These are phyloP conservation scores for Taphrina wiesneri DNA, from an alignment of 1,139 yeast genomes.

Conservation along the genomic window DNA sequence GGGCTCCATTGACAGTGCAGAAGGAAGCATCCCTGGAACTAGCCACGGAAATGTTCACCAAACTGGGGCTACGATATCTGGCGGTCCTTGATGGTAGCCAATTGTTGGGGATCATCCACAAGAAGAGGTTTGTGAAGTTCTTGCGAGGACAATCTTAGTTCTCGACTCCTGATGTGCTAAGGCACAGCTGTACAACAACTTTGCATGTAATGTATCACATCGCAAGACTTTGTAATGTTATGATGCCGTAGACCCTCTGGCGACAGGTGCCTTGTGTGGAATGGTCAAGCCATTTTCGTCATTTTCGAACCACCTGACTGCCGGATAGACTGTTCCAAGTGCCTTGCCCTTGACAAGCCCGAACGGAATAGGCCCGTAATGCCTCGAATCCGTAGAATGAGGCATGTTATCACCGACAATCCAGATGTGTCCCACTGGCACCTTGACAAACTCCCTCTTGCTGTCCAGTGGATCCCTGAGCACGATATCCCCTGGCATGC, in stretches of 20 bases:
- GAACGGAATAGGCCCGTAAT: constrained; percentile 84
- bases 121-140: constrained; percentile 16
- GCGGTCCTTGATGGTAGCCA: constrained; percentile 30
- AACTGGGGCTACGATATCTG: constrained; percentile 33
- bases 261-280: constrained; percentile 21
- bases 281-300: background rate
- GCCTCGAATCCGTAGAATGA: constrained; percentile 85
- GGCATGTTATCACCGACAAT: constrained; percentile 91
- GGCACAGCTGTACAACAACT: background rate
- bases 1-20: constrained; percentile 31
- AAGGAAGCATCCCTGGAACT: constrained; percentile 31
- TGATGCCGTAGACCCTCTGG: background rate
- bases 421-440: constrained; percentile 95
- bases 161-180: no score
- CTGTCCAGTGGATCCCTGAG: constrained; percentile 35
- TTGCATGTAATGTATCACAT: no score
- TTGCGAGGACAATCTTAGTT: background rate
- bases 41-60: constrained; percentile 33
- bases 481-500: constrained; percentile 54
- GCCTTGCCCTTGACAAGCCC: constrained; percentile 82
- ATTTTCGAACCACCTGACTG: constrained; percentile 11
- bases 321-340: constrained; percentile 27
- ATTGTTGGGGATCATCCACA: constrained; percentile 27
- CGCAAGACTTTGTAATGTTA: no score
- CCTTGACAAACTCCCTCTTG: constrained; percentile 52